Conservation (phyloP, 495 filamentous ascomycete species). For the Aspergillus ellipticus region DNA sequence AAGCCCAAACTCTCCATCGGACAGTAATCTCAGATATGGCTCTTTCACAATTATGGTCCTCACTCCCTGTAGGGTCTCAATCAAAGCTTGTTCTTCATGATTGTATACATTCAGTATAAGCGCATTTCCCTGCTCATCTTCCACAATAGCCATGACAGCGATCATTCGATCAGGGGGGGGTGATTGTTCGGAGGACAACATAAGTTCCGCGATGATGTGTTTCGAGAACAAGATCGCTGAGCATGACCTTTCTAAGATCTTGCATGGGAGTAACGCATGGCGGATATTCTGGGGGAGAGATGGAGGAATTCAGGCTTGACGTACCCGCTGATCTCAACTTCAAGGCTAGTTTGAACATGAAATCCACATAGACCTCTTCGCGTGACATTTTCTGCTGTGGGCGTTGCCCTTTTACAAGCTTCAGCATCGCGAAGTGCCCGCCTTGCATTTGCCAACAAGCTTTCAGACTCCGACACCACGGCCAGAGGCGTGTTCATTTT, state of each 20-base stretch:
- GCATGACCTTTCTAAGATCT: slow-evolving; percentile 19
- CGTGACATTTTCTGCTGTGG: too few relatives aligned
- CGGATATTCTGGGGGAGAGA: slow-evolving; percentile 23
- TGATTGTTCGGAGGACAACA: slow-evolving; percentile 40
- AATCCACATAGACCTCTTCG: too few relatives aligned
- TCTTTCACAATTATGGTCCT: slow-evolving; percentile 47
- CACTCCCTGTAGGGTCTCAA: slow-evolving; percentile 25
- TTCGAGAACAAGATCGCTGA: slow-evolving; percentile 40
- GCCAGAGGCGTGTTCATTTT: too few relatives aligned
- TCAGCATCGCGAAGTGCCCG: too few relatives aligned
- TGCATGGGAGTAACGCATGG: slow-evolving; percentile 15
- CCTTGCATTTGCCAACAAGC: too few relatives aligned
- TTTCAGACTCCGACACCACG: too few relatives aligned
- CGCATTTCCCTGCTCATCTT: slow-evolving; percentile 48
- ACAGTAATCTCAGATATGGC: slow-evolving; percentile 47
- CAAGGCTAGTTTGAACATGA: background rate
- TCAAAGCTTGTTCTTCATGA: slow-evolving; percentile 23
- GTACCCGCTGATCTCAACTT: background rate
- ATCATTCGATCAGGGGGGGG: slow-evolving; percentile 37
- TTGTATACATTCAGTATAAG: slow-evolving; percentile 47
- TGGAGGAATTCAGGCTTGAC: too few relatives aligned
- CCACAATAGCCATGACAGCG: slow-evolving; percentile 41
- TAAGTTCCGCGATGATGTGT: slow-evolving; percentile 48
- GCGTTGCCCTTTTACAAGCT: too few relatives aligned
- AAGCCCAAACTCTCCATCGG: slow-evolving; percentile 35